These are phyloP conservation scores for Phaseolus coccineus DNA, from an alignment of 331 rosid species.

Conservation along the genomic window DNA sequence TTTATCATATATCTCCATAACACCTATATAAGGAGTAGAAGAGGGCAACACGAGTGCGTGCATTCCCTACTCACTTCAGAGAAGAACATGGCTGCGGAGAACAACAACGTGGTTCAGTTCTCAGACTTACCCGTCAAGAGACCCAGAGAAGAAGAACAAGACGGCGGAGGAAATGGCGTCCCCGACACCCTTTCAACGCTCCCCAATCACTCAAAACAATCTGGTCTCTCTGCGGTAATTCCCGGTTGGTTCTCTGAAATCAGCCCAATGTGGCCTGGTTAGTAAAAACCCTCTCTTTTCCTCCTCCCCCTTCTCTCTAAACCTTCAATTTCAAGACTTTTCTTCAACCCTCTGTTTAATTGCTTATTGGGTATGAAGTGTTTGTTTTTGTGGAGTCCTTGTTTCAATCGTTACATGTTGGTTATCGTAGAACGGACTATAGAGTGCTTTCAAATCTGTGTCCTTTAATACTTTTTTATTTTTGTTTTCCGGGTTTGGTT, in stretches of 20 bases:
- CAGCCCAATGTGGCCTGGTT: constrained; percentile 99
- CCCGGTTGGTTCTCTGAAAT: constrained; percentile 99
- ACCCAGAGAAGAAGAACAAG: constrained; percentile 66
- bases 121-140: constrained; percentile 68
- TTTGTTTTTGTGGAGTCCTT: background rate
- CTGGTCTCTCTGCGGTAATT: constrained; percentile 69
- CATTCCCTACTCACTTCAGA: constrained; percentile 32
- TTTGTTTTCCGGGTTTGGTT: background rate
- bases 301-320: background rate
- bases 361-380: background rate
- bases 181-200: constrained; percentile 36
- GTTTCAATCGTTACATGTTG: background rate
- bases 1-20: background rate
- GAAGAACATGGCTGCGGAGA: constrained; percentile 62
- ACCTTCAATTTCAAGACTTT: background rate
- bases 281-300: constrained; percentile 38
- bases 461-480: background rate
- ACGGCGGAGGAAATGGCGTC: constrained; percentile 44
- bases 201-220: constrained; percentile 47
- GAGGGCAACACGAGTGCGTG: constrained; percentile 3
- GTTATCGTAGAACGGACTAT: background rate
- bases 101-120: constrained; percentile 52
- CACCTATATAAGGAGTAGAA: constrained; percentile 11
- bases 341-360: background rate
- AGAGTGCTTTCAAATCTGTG: background rate